Conservation (phyloP, 176 grass and related monocot genomes). For the Musa schizocarpa region DNA sequence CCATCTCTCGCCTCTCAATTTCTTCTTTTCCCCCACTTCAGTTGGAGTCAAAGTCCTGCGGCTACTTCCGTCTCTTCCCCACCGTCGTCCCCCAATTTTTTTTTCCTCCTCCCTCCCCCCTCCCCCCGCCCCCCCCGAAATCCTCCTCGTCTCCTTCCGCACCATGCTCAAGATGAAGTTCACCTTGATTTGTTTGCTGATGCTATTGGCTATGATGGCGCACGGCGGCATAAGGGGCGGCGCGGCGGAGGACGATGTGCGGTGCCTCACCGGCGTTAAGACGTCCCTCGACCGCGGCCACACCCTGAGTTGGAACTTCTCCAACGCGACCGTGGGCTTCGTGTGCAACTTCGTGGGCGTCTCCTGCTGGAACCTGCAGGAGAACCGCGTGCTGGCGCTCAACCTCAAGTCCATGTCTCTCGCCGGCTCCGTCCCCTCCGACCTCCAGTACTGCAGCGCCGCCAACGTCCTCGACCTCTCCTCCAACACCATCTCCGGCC, state of each 20-base stretch:
- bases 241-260: conserved; percentile 6
- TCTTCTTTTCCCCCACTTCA: background rate
- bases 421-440: conserved; percentile 3
- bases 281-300: background rate
- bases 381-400: conserved; percentile 19
- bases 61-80: background rate
- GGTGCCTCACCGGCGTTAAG: conserved; percentile 5
- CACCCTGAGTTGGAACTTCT: conserved; percentile 2
- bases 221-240: too few species aligned
- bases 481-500: background rate
- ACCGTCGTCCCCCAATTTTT: background rate
- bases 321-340: background rate
- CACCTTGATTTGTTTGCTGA: background rate
- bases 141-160: background rate
- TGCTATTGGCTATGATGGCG: background rate
- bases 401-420: background rate
- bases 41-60: background rate
- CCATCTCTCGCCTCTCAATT: too few species aligned
- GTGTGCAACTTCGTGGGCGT: conserved; percentile 14
- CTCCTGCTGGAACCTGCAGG: conserved; percentile 7
- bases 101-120: background rate
- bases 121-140: too few species aligned
- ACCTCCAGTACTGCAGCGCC: background rate
- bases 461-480: conserved; percentile 6
- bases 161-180: background rate